Conservation (phyloP, 2,329 filamentous ascomycete genomes). For the Claviceps spartinae region DNA sequence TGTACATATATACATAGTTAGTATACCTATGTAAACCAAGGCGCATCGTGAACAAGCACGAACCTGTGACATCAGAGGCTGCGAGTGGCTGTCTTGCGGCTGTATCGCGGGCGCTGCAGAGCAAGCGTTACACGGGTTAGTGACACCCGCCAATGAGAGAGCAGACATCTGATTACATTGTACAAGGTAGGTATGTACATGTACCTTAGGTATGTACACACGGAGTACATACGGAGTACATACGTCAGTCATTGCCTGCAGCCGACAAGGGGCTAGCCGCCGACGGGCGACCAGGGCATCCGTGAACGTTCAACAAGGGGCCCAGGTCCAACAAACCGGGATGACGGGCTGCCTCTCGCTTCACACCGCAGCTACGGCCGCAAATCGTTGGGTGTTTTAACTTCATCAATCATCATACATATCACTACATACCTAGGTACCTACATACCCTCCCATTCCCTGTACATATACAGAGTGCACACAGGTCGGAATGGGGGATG, state of each 20-base stretch:
- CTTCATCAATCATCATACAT: too few species aligned
- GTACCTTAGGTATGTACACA: too few species aligned
- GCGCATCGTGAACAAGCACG: neutral
- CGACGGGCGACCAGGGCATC: too few species aligned
- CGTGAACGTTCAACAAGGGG: neutral
- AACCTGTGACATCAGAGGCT: slow-evolving; percentile 21
- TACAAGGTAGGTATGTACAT: too few species aligned
- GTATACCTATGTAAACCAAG: neutral
- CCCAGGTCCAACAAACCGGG: neutral
- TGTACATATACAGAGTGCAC: too few species aligned
- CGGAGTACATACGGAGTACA: too few species aligned
- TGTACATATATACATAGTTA: too few species aligned
- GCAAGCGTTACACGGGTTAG: neutral
- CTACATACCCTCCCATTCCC: too few species aligned
- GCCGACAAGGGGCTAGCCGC: too few species aligned
- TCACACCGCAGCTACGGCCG: neutral
- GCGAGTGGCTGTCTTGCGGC: slow-evolving; percentile 6
- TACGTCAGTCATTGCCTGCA: too few species aligned
- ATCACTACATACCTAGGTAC: too few species aligned
- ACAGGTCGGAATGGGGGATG: too few species aligned
- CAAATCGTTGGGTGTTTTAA: neutral
- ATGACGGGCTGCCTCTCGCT: neutral
- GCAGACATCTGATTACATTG: neutral
- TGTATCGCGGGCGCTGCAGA: neutral
- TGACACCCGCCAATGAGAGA: neutral